Conservation (phyloP, 2,329 filamentous ascomycete genomes). For the Tolypocladium guangdongense region DNA sequence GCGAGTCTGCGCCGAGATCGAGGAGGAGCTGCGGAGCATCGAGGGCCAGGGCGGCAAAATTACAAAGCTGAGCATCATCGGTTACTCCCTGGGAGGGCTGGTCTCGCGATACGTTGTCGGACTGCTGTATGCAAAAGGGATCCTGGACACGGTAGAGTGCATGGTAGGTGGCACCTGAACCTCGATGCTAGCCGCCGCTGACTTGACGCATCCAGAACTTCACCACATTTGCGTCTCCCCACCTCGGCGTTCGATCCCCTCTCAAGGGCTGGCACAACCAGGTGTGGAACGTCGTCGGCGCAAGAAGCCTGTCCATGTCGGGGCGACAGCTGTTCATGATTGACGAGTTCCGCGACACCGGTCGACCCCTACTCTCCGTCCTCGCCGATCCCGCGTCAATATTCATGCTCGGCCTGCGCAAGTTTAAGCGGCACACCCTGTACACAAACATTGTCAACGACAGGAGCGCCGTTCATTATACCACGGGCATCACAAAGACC, state of each 20-base stretch:
- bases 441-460: constrained; percentile 89
- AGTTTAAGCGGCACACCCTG: constrained; percentile 65
- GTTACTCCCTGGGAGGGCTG: constrained; percentile 83
- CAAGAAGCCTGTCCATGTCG: constrained; percentile 69
- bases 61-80: constrained; percentile 73
- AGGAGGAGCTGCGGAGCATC: constrained; percentile 48
- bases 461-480: constrained; percentile 71
- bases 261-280: constrained; percentile 53
- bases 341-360: constrained; percentile 74
- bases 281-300: constrained; percentile 75
- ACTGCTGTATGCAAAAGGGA: constrained; percentile 67
- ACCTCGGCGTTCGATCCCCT: constrained; percentile 65
- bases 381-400: constrained; percentile 76
- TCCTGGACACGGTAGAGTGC: constrained; percentile 70
- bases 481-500: constrained; percentile 62
- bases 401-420: constrained; percentile 68
- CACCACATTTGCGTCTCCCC: constrained; percentile 80
- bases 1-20: constrained; percentile 55
- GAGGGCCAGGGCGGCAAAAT: constrained; percentile 57
- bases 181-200: constrained; percentile 1
- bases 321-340: constrained; percentile 81
- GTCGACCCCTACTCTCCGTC: constrained; percentile 67
- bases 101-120: constrained; percentile 81
- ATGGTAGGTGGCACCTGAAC: constrained; percentile 39
- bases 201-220: constrained; percentile 55